A percentile compares a stretch with the other conserved stretches of the same genome.
phyloP scores from a whole-genome alignment of 176 grass and related monocot genomes.

The Urochloa ruziziensis region DNA sequence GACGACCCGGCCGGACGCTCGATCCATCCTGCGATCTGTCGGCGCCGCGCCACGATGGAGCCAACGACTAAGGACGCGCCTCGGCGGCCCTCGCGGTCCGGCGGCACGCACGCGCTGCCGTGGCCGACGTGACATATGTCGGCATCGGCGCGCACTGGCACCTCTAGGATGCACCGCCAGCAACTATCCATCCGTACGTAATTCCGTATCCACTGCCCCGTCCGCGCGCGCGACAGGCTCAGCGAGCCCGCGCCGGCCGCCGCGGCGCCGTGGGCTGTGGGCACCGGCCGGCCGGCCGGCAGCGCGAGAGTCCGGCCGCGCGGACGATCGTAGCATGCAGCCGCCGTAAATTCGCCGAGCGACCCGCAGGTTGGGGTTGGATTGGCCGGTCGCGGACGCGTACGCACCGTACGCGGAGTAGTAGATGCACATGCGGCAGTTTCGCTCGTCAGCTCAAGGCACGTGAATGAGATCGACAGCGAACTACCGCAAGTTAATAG shows the following conservation, averaged over 20 bases:
- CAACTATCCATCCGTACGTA: background rate
- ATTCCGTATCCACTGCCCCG: too few species aligned
- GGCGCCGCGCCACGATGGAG: background rate
- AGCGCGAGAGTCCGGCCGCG: background rate
- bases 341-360: slow-evolving; percentile 7
- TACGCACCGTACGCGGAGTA: background rate
- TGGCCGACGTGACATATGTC: background rate
- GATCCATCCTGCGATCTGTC: background rate
- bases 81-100: background rate
- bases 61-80: background rate
- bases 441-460: background rate
- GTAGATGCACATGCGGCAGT: background rate
- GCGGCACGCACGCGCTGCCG: background rate
- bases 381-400: background rate
- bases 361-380: background rate
- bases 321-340: background rate
- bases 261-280: background rate
- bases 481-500: slow-evolving; percentile 18
- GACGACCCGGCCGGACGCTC: background rate
- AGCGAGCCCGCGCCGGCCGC: background rate
- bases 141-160: background rate
- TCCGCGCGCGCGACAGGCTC: background rate
- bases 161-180: background rate
- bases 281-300: background rate
- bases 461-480: background rate